Evolutionary conservation across 2,329 filamentous ascomycete genomes (phyloP), one percentile per base, ranked within the genome.

Genomic region (Chaetomiaceae sp.): DNA sequence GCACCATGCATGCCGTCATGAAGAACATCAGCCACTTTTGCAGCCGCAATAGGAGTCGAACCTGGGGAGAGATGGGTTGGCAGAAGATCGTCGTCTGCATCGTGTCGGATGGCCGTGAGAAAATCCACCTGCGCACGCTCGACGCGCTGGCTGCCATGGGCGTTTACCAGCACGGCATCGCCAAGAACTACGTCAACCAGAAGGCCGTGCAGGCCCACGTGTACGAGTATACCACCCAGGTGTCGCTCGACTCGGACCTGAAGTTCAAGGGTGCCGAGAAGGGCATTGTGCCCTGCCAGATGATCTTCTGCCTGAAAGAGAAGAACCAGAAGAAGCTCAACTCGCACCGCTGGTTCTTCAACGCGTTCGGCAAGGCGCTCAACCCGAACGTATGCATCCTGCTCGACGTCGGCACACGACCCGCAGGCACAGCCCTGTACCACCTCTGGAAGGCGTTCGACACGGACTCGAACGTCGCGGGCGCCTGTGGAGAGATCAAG

Each of bases 181-280:
- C 94, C 54, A 99, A 99, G 79, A 99, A 99, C 70, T 85, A 88
- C 67, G 94, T 99, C 77, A 99, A 99, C 73, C 86, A 94, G 65
- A 89, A 89, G 62, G 90, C 95, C 57, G 94, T 99, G 42, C 92
- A 91, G 60, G 92, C 91, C 0, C 94, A 99, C 72, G 89, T 99
- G 13, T 99, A 99, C 74, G 94, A 99, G 69, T 99, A 99, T 73
- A 99, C 94, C 0, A 97, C 94, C 0, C 95, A 99, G 65, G 94
- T 99, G 10, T 97, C 92, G 0, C 80, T 99, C 9, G 94, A 99
- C 68, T 81, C 91, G 0, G 92, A 96, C 62, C 81, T 99, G 59
- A 96, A 96, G 70, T 99, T 99, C 77, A 99, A 99, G 75, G 94
- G 95, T 30, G 94, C 94, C 1, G 95, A 99, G 72, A 99, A 99